Evolutionary conservation across 495 filamentous ascomycete genomes (phyloP).

Genomic region (Podospora conica): DNA sequence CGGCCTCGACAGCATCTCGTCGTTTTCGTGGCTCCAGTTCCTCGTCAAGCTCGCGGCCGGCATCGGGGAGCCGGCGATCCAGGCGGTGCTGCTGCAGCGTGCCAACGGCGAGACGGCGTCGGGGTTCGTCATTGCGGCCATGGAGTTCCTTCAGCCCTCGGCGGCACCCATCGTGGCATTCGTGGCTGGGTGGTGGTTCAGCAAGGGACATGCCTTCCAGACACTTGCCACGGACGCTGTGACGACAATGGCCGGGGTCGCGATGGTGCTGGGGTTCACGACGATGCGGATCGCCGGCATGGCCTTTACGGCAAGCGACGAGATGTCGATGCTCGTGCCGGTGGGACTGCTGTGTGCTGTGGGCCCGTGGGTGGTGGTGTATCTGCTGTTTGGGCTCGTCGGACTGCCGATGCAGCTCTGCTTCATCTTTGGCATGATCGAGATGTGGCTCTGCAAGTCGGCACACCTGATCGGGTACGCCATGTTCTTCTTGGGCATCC

Average conservation of each 20-base stretch:
- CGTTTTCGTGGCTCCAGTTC: slow-evolving; percentile 6
- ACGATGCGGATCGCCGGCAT: neutral
- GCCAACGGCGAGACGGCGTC: neutral
- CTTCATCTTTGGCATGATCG: slow-evolving; percentile 1
- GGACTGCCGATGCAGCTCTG: slow-evolving; percentile 1
- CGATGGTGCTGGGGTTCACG: slow-evolving; percentile 5
- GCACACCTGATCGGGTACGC: neutral
- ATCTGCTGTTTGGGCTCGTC: slow-evolving; percentile 2
- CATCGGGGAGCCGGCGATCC: slow-evolving; percentile 3
- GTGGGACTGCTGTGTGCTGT: slow-evolving; percentile 2
- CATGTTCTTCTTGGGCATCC: neutral
- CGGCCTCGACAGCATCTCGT: neutral
- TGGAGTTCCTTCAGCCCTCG: slow-evolving; percentile 4
- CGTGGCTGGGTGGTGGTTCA: neutral
- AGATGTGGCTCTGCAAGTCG: neutral
- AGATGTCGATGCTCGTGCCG: neutral
- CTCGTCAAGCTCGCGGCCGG: slow-evolving; percentile 5
- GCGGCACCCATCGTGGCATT: neutral
- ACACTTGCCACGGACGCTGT: slow-evolving; percentile 2
- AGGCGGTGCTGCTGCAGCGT: neutral
- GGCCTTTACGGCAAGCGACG: neutral
- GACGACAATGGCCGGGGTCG: neutral
- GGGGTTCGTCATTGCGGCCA: neutral
- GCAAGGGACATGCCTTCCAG: slow-evolving; percentile 3
- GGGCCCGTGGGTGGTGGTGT: slow-evolving; percentile 2